phyloP scores from a whole-genome alignment of 2,329 filamentous ascomycete species.

The Neofusicoccum umdonicola region DNA sequence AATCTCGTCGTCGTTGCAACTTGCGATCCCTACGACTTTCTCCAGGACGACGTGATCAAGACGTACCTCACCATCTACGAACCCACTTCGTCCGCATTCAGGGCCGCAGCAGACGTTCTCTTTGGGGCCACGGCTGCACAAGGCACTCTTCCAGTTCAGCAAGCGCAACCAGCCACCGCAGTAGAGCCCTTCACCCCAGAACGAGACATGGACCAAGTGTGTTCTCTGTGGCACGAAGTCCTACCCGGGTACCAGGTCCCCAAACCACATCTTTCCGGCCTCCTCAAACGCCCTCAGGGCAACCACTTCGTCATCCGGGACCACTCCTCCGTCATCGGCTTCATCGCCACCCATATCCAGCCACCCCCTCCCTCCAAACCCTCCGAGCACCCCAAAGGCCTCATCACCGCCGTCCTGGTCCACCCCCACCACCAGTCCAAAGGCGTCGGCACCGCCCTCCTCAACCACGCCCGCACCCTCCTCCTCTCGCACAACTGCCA shows the following conservation, averaged over 20 bases:
- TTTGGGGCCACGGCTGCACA: background rate
- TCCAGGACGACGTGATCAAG: background rate
- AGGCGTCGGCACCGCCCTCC: background rate
- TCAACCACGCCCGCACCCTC: background rate
- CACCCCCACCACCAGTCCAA: background rate
- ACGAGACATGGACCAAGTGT: background rate
- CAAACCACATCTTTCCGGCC: background rate
- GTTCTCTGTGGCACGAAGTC: background rate
- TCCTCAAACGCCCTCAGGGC: background rate
- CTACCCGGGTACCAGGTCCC: background rate
- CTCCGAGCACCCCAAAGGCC: background rate
- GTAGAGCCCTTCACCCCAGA: background rate
- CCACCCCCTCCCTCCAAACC: background rate
- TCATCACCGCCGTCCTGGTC: background rate
- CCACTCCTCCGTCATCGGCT: background rate
- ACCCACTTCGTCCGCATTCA: conserved; percentile 1
- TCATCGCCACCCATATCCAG: background rate
- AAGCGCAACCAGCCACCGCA: background rate
- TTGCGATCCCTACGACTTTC: conserved; percentile 17
- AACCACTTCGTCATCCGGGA: background rate
- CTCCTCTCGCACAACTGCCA: background rate
- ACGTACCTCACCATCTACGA: conserved; percentile 13
- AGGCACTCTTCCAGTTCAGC: conserved; percentile 1
- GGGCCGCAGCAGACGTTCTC: background rate
- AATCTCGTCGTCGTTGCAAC: conserved; percentile 5